Evolutionary conservation across 805 yeast species (phyloP).

Genomic region (Spathaspora sp.): DNA sequence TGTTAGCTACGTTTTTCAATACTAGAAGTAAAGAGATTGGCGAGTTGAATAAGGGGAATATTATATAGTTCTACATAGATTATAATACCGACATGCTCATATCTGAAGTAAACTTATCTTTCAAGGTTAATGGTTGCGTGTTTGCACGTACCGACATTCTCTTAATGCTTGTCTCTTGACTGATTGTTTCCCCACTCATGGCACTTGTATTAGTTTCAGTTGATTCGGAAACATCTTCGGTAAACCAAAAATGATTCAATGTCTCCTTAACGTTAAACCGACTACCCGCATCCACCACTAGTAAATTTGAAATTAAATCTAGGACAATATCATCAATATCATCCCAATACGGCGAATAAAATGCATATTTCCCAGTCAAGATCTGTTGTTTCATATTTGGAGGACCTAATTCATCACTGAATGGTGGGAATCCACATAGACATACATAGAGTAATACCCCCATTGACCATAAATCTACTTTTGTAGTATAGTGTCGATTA

Average conservation of each 20-base stretch:
- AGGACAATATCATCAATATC: slow-evolving; percentile 59
- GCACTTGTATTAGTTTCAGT: too few species aligned
- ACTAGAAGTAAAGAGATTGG: slow-evolving; percentile 5
- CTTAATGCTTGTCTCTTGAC: slow-evolving; percentile 2
- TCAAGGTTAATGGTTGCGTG: slow-evolving; percentile 25
- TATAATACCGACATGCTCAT: not conserved
- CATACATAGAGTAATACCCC: slow-evolving; percentile 78
- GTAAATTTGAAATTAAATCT: slow-evolving; percentile 59
- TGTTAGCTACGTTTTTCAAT: slow-evolving; percentile 14
- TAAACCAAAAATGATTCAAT: slow-evolving; percentile 44
- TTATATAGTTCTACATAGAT: not conserved
- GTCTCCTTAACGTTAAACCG: slow-evolving; percentile 41
- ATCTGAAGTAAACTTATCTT: slow-evolving; percentile 16
- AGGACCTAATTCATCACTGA: slow-evolving; percentile 78
- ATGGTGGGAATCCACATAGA: slow-evolving; percentile 82
- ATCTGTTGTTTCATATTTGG: slow-evolving; percentile 78
- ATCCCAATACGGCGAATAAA: slow-evolving; percentile 80
- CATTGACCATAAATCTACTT: slow-evolving; percentile 79
- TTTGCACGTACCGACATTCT: slow-evolving; percentile 19
- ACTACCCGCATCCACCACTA: slow-evolving; percentile 50
- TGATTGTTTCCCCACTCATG: not conserved
- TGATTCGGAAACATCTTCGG: slow-evolving; percentile 1
- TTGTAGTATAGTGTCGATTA: slow-evolving; percentile 58
- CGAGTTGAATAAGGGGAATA: not conserved
- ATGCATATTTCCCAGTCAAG: slow-evolving; percentile 61